phyloP scores from a whole-genome alignment of 768 basidiomycete species.

The Tephrocybe sp. region DNA sequence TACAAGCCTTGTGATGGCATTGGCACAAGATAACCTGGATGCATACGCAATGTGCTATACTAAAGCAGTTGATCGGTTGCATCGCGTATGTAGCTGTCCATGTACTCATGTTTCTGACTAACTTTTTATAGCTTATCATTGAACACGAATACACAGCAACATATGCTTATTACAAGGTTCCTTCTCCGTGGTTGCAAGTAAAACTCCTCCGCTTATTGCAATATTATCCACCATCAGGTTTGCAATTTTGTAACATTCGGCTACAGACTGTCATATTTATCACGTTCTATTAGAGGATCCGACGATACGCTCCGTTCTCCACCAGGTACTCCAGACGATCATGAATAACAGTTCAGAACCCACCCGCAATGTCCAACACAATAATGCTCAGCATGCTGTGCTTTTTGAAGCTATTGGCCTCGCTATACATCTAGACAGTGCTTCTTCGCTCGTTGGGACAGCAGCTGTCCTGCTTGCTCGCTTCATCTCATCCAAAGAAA shows the following conservation, averaged over 20 bases:
- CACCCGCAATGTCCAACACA: slow-evolving; percentile 94
- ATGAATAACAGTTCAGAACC: slow-evolving; percentile 92
- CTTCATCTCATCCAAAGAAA: slow-evolving; percentile 97
- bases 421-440: slow-evolving; percentile 93
- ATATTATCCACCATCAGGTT: slow-evolving; percentile 94
- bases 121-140: slow-evolving; percentile 68
- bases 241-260: slow-evolving; percentile 18
- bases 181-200: slow-evolving; percentile 96
- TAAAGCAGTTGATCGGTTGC: slow-evolving; percentile 87
- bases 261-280: slow-evolving; percentile 1
- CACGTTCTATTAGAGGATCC: slow-evolving; percentile 63
- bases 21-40: slow-evolving; percentile 92
- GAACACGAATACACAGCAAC: slow-evolving; percentile 86
- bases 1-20: slow-evolving; percentile 87
- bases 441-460: slow-evolving; percentile 81
- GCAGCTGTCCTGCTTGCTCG: slow-evolving; percentile 90
- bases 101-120: not conserved
- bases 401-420: slow-evolving; percentile 97
- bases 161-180: slow-evolving; percentile 97
- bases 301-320: slow-evolving; percentile 70
- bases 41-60: slow-evolving; percentile 91
- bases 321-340: slow-evolving; percentile 82
- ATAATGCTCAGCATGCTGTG: slow-evolving; percentile 98
- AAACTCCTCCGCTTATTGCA: slow-evolving; percentile 91
- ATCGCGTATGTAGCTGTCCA: slow-evolving; percentile 55